phyloP scores from a whole-genome alignment of 768 basidiomycete species.

The Terana coerulea region DNA sequence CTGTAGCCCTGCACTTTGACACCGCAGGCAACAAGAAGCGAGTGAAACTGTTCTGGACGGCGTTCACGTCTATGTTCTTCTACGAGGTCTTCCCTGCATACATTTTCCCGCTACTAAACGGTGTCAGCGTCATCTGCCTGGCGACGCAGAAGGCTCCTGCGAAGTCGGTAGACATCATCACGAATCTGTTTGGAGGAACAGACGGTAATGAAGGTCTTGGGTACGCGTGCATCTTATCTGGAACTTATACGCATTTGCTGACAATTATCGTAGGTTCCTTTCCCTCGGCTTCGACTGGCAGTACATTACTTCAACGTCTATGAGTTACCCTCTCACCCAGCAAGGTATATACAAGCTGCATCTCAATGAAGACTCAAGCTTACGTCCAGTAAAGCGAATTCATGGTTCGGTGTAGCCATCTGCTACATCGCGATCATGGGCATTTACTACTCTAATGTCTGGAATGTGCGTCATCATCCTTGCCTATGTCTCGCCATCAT shows the following conservation, averaged over 20 bases:
- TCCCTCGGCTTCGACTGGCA: slow-evolving; percentile 69
- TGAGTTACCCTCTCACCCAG: slow-evolving; percentile 52
- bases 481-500: slow-evolving; percentile 4
- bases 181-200: slow-evolving; percentile 63
- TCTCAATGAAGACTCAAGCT: not conserved
- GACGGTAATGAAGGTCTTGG: slow-evolving; percentile 69
- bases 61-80: slow-evolving; percentile 48
- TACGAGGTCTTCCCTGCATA: slow-evolving; percentile 53
- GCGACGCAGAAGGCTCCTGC: slow-evolving; percentile 46
- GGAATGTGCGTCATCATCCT: slow-evolving; percentile 51
- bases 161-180: slow-evolving; percentile 45
- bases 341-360: slow-evolving; percentile 39
- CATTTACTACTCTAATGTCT: slow-evolving; percentile 62
- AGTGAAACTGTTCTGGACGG: slow-evolving; percentile 48
- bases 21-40: slow-evolving; percentile 41
- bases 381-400: slow-evolving; percentile 38
- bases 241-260: not conserved
- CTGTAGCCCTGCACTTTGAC: slow-evolving; percentile 48
- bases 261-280: slow-evolving; percentile 26
- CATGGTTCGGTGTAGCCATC: slow-evolving; percentile 49
- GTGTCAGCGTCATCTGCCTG: slow-evolving; percentile 57
- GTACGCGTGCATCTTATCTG: not conserved
- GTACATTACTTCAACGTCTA: slow-evolving; percentile 49
- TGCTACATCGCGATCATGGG: slow-evolving; percentile 51
- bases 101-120: slow-evolving; percentile 62